These are phyloP conservation scores for Prunus kanzakura DNA, from an alignment of 306 rosid genomes.

Conservation along the genomic window DNA sequence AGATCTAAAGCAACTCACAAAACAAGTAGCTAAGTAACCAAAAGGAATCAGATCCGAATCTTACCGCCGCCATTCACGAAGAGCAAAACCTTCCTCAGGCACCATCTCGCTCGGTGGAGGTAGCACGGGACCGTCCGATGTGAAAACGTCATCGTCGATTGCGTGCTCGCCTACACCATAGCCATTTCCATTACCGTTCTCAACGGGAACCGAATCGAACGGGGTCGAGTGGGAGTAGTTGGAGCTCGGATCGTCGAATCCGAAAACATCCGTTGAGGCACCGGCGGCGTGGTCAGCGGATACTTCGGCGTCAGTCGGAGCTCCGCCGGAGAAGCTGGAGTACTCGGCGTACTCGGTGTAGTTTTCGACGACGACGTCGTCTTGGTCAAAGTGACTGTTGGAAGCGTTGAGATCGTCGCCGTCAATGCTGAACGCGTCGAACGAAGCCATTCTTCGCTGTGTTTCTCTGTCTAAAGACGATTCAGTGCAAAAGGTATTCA, in stretches of 20 bases:
- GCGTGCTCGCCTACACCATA: conserved; percentile 38
- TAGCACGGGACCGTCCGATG: conserved; percentile 81
- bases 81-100: conserved; percentile 77
- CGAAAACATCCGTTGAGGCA: conserved; percentile 68
- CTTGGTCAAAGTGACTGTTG: conserved; percentile 37
- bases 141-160: conserved; percentile 53
- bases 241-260: conserved; percentile 69
- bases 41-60: conserved; percentile 30
- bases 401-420: conserved; percentile 65
- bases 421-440: conserved; percentile 69
- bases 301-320: conserved; percentile 47
- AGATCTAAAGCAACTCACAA: conserved; percentile 13
- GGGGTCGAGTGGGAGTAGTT: conserved; percentile 73
- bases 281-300: conserved; percentile 49
- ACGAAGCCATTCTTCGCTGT: conserved; percentile 56
- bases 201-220: conserved; percentile 50
- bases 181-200: conserved; percentile 74
- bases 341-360: conserved; percentile 49
- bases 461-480: conserved; percentile 29
- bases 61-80: conserved; percentile 99
- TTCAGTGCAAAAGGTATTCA: not conserved
- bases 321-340: conserved; percentile 55
- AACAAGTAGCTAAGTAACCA: not conserved
- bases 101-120: conserved; percentile 83
- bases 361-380: conserved; percentile 44